Base-by-base conservation (phyloP, 2,329 filamentous ascomycete species). In the Aspergillus tamarii region DNA sequence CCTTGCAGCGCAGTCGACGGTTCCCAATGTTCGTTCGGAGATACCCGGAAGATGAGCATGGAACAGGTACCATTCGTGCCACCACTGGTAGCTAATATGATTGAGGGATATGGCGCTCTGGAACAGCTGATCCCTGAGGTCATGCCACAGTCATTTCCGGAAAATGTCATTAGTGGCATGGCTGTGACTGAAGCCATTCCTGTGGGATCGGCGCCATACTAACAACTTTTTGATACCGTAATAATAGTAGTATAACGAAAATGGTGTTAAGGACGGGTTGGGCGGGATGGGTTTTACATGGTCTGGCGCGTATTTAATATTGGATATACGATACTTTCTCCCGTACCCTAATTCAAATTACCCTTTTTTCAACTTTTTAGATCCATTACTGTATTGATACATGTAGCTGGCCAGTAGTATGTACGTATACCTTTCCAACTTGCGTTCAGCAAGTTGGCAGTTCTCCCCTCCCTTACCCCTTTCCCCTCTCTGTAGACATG, bases 41-140 rank as follows among this genome's bases (percentile, higher is more conserved):
- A 68, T 57, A 23, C 67, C 8, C 67, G 71, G 23, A 66, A 70
- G 14, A 57, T 66, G 59, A 69, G 64, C 10, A 65, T 73, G 36
- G 71, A 73, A 57, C 57, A 74, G n/a, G 57, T 67, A 11, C 65
- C 66, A 26, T 66, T 74, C 23, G 68, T 74, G 36, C 65, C 68
- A 11, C 59, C 67, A 6, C 46, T 70, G 11, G 67, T 74, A 48
- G 70, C 74, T 58, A 59, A 60, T 28, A 65, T 73, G 10, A 67
- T 74, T 32, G 72, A 72, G 19, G 66, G 67, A 12, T 73, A 73
- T 56, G 64, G 63, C 3, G 67, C 65, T 57, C 67, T 73, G 36
- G 69, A 72, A 32, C 72, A 74, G 39, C 62, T 74, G 39, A 70
- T 74, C 30, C 71, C 70, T 4, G 60, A 67, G 50, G 61, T 67